Percentiles rank a stretch among this genome's conserved stretches.
phyloP scores from a whole-genome alignment of 768 basidiomycete genomes.

The Hemileccinum rubropunctum region DNA sequence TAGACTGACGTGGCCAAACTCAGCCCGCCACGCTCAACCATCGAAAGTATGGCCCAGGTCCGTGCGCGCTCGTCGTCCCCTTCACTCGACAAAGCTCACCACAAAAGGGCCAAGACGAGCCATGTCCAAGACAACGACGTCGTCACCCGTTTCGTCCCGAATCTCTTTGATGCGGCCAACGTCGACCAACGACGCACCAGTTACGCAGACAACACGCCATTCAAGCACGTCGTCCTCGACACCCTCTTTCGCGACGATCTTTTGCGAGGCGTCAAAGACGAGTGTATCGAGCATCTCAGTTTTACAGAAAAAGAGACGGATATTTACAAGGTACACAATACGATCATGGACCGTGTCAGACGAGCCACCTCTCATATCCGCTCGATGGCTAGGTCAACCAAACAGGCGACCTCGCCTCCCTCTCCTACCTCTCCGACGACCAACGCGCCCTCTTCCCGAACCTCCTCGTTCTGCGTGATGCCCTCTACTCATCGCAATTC shows the following conservation, averaged over 20 bases:
- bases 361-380: constrained; percentile 6
- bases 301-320: constrained; percentile 97
- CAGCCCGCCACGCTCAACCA: background rate
- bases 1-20: no score
- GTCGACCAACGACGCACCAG: constrained; percentile 51
- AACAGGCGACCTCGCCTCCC: constrained; percentile 93
- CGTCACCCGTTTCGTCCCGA: constrained; percentile 29
- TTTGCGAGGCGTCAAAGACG: constrained; percentile 76
- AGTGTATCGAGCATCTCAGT: constrained; percentile 72
- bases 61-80: constrained; percentile 48
- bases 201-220: constrained; percentile 66
- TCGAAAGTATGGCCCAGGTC: constrained; percentile 38
- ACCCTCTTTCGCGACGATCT: constrained; percentile 84
- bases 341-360: background rate
- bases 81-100: constrained; percentile 20
- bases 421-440: constrained; percentile 76
- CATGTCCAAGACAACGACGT: constrained; percentile 23
- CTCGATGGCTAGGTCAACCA: constrained; percentile 73
- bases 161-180: constrained; percentile 55
- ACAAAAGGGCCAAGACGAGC: constrained; percentile 38
- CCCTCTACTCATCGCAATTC: constrained; percentile 84
- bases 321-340: constrained; percentile 83
- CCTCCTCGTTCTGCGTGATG: constrained; percentile 81
- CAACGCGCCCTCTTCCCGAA: constrained; percentile 79
- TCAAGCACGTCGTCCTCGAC: constrained; percentile 78